phyloP scores from a whole-genome alignment of 1,139 yeast species.

The Debaryomyces coudertii region DNA sequence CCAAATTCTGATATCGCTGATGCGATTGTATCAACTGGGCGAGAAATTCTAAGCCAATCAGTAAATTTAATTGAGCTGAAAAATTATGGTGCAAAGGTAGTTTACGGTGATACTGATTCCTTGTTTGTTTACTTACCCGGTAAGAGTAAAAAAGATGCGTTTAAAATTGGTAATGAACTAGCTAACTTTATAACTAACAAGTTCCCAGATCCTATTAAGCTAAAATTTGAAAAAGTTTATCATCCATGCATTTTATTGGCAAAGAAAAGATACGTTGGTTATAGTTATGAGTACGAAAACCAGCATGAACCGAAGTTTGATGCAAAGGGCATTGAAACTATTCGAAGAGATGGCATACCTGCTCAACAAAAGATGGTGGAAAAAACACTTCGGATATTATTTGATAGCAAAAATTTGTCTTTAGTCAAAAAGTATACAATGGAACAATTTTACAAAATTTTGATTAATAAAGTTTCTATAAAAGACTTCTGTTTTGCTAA shows the following conservation, averaged over 20 bases:
- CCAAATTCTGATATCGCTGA: slow-evolving; percentile 96
- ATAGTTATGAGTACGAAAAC: slow-evolving; percentile 59
- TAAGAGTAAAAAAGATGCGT: slow-evolving; percentile 73
- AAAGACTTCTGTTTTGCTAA: slow-evolving; percentile 91
- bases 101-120: slow-evolving; percentile 96
- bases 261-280: slow-evolving; percentile 90
- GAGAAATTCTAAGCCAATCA: slow-evolving; percentile 78
- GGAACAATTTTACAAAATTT: slow-evolving; percentile 66
- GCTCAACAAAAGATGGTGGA: slow-evolving; percentile 87
- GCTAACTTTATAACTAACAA: slow-evolving; percentile 63
- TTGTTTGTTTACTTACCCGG: slow-evolving; percentile 91
- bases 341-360: slow-evolving; percentile 91
- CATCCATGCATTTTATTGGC: slow-evolving; percentile 82
- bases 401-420: slow-evolving; percentile 74
- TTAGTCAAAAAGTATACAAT: slow-evolving; percentile 65
- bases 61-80: slow-evolving; percentile 67
- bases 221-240: slow-evolving; percentile 92
- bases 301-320: slow-evolving; percentile 73
- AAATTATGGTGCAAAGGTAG: slow-evolving; percentile 86
- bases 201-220: slow-evolving; percentile 79
- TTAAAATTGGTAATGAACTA: slow-evolving; percentile 69
- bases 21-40: slow-evolving; percentile 87
- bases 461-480: slow-evolving; percentile 61
- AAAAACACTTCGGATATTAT: slow-evolving; percentile 63
- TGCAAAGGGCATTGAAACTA: slow-evolving; percentile 96